A percentile compares a stretch with the other conserved stretches of the same genome.
These are phyloP conservation scores for Cryphonectria radicalis DNA, from an alignment of 2,329 filamentous ascomycete species.

Conservation along the genomic window DNA sequence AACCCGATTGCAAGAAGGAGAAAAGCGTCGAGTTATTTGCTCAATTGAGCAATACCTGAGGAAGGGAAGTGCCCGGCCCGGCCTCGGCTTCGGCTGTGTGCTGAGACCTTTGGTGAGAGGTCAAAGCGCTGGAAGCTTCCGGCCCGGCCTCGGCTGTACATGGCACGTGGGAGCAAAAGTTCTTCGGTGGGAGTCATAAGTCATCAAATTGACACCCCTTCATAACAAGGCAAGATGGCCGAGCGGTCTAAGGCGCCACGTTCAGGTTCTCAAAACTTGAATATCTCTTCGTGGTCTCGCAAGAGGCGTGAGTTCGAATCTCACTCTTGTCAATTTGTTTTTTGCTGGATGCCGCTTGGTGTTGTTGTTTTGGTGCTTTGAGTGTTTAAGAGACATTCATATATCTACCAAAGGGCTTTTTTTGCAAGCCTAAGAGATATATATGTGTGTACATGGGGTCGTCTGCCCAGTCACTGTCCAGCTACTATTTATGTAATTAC, in stretches of 20 bases:
- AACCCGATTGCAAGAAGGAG: neutral
- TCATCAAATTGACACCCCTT: too few species aligned
- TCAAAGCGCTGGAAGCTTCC: neutral
- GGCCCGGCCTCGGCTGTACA: neutral
- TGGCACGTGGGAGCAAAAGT: neutral
- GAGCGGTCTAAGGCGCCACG: conserved; percentile 16
- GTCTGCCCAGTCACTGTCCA: too few species aligned
- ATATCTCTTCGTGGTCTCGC: conserved; percentile 12
- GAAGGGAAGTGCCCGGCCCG: neutral
- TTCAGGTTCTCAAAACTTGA: conserved; percentile 9
- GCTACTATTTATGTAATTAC: too few species aligned
- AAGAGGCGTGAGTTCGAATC: conserved; percentile 17
- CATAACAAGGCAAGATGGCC: conserved; percentile 5
- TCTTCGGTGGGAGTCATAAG: neutral
- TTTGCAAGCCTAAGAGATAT: too few species aligned
- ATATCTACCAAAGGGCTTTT: too few species aligned
- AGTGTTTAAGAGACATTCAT: too few species aligned
- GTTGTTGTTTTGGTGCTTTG: neutral
- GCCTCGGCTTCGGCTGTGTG: neutral
- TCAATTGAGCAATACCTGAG: neutral
- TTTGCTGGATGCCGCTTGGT: neutral
- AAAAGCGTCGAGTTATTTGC: neutral
- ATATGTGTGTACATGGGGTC: too few species aligned
- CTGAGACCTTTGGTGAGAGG: neutral
- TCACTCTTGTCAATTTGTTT: conserved; percentile 8